Evolutionary conservation across 2,329 filamentous ascomycete species (phyloP), one percentile per base, ranked within the genome.

Genomic region (Ciborinia camelliae): DNA sequence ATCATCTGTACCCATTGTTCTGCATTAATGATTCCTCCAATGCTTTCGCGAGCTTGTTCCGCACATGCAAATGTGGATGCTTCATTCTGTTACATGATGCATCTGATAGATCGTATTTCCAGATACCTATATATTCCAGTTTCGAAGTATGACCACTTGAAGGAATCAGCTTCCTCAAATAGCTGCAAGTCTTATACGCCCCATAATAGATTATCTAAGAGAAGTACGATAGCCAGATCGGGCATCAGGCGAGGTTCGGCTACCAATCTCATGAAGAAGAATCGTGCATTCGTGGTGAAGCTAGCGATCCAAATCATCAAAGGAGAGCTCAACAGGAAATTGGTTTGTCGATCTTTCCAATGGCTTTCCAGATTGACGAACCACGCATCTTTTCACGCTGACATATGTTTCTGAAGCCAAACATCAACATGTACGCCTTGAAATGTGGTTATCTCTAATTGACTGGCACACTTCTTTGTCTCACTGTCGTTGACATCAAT

Each of bases 41-140:
- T 50, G 32, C 28, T 47, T 35, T 58, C 39, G 53, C 53, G 10
- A 43, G 30, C n/a, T 47, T 48, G 20, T 30, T 50, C 52, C 50
- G 52, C 52, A 63, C 55, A 63, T 58, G 61, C 52, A 58, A 63
- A 43, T 41, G 23, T 63, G 43, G 41, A 9, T 57, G 23, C 41
- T 32, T 45, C 30, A 35, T 37, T 32, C 26, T 43, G 43, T 41
- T 37, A 26, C 47, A 20, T 55, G 28, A 57, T 63, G 61, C 41
- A 63, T 63, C 61, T 63, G 52, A 63, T 30, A 58, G 52, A 58
- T 63, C 61, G 61, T 9, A 63, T 63, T 63, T 63, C 35, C 12
- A 35, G 15, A 37, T n/a, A n/a, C n/a, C n/a, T n/a, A 43, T 47
- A n/a, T 14, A 35, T 63, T 63, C 51, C 61, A 41, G 37, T 47